Conservation (phyloP, 2,329 filamentous ascomycete genomes). For the Trichoderma sp. region DNA sequence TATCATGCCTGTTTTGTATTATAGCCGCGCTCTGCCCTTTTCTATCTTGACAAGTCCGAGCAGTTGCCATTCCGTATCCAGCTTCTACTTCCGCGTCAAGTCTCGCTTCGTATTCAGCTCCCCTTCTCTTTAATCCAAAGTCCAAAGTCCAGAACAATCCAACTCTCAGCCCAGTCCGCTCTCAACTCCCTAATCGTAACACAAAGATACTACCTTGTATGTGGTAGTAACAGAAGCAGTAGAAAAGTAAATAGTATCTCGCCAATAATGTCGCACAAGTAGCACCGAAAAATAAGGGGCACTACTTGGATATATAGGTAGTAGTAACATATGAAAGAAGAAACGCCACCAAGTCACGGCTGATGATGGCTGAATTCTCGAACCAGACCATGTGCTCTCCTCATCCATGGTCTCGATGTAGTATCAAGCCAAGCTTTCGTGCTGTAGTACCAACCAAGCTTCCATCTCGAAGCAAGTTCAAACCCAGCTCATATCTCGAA, state of each 20-base stretch:
- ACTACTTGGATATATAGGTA: neutral
- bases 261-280: constrained; percentile 12
- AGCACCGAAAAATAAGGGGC: neutral
- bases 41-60: neutral
- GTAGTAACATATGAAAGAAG: neutral
- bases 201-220: neutral
- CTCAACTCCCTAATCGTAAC: neutral
- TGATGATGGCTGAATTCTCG: neutral
- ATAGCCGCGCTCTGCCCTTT: neutral
- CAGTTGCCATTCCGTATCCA: neutral
- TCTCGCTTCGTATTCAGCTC: neutral
- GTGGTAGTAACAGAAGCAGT: neutral
- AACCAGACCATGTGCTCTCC: neutral
- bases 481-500: too few relatives aligned
- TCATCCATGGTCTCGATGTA: constrained; percentile 8
- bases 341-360: neutral
- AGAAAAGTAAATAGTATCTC: constrained; percentile 5
- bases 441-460: constrained; percentile 70
- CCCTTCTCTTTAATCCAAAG: neutral
- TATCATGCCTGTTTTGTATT: neutral
- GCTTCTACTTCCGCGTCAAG: neutral
- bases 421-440: constrained; percentile 48
- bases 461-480: constrained; percentile 71
- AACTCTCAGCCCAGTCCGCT: neutral
- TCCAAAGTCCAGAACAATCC: neutral